phyloP scores from a whole-genome alignment of 345 rosid genomes.

The Dipteronia dyeriana region DNA sequence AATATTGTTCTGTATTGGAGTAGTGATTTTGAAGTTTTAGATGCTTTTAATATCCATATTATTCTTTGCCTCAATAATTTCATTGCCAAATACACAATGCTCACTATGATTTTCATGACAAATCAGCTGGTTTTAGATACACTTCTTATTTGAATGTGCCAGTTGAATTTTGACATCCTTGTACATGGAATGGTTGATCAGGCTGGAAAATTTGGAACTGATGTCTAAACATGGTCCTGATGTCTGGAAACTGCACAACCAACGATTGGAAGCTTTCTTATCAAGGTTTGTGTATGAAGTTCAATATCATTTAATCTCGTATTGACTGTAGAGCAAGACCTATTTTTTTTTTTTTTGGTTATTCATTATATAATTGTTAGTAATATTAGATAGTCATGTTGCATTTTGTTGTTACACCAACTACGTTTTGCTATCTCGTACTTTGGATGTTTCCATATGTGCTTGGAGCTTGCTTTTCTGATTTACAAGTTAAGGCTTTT shows the following conservation, averaged over 20 bases:
- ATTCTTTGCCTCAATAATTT: not conserved
- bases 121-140: not conserved
- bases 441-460: not conserved
- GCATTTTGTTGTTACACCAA: not conserved
- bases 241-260: slow-evolving; percentile 81
- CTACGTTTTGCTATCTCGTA: not conserved
- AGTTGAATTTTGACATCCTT: not conserved
- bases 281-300: slow-evolving; percentile 49
- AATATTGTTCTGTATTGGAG: not conserved
- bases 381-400: not conserved
- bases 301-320: no score
- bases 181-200: slow-evolving; percentile 28
- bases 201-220: slow-evolving; percentile 93
- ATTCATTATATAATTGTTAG: no score
- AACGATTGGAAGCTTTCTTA: slow-evolving; percentile 60
- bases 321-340: no score
- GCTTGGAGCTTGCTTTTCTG: not conserved
- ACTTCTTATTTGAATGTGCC: not conserved
- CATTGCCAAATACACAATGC: not conserved
- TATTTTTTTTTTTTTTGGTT: not conserved
- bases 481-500: not conserved
- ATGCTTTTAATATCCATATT: not conserved
- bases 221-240: slow-evolving; percentile 83
- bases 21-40: not conserved
- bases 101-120: not conserved